Evolutionary conservation across 2,329 filamentous ascomycete species (phyloP).

Genomic region (Aspergillus neoniger): DNA sequence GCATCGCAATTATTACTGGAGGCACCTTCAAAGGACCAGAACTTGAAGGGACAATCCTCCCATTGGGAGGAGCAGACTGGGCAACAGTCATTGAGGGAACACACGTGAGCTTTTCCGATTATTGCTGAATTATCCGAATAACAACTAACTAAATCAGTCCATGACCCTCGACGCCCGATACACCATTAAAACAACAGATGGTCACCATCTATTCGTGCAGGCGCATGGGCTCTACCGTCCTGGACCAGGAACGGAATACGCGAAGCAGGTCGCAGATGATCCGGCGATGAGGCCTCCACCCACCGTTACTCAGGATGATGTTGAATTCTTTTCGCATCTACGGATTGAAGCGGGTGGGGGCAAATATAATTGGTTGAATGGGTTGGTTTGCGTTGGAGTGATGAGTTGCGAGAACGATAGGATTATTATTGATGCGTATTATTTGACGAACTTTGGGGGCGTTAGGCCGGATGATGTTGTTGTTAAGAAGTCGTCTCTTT

Average conservation of each 20-base stretch:
- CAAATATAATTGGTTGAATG: slow-evolving; percentile 30
- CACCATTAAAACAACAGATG: slow-evolving; percentile 24
- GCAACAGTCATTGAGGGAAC: slow-evolving; percentile 27
- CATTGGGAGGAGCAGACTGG: slow-evolving; percentile 27
- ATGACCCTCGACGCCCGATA: slow-evolving; percentile 29
- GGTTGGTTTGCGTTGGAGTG: slow-evolving; percentile 27
- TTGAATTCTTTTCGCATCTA: slow-evolving; percentile 31
- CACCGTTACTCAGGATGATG: slow-evolving; percentile 25
- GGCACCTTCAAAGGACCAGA: slow-evolving; percentile 28
- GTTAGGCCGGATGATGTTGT: slow-evolving; percentile 25
- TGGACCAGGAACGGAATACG: slow-evolving; percentile 26
- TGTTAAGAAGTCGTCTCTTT: slow-evolving; percentile 4
- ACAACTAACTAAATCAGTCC: slow-evolving; percentile 23
- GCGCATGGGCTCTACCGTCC: slow-evolving; percentile 30
- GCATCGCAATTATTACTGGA: slow-evolving; percentile 25
- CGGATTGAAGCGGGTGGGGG: slow-evolving; percentile 24
- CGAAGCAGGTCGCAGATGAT: slow-evolving; percentile 22
- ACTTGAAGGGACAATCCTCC: slow-evolving; percentile 24
- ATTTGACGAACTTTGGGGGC: slow-evolving; percentile 26
- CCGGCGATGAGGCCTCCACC: slow-evolving; percentile 16
- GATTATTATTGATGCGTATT: slow-evolving; percentile 29
- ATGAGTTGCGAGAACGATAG: slow-evolving; percentile 26
- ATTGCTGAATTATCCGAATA: slow-evolving; percentile 13
- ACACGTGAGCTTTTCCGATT: slow-evolving; percentile 16
- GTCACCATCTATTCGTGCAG: slow-evolving; percentile 26